phyloP scores from a whole-genome alignment of 2,329 filamentous ascomycete genomes.

The Xylariaceae sp. region DNA sequence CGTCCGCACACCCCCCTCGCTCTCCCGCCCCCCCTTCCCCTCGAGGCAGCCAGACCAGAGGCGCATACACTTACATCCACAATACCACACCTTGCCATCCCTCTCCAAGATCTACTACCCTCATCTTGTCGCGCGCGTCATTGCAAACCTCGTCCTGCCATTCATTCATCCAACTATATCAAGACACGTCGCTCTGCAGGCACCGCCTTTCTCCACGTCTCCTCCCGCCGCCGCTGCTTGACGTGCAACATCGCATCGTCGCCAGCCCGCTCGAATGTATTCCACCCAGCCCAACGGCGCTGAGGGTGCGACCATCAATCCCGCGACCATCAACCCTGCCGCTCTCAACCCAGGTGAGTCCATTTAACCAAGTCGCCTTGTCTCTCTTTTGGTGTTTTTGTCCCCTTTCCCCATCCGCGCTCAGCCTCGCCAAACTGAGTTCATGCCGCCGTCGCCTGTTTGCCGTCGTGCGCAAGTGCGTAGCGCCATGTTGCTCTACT shows the following conservation, averaged over 20 bases:
- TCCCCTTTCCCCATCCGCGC: not conserved
- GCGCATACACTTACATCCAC: slow-evolving; percentile 9
- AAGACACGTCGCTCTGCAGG: slow-evolving; percentile 58
- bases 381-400: not conserved
- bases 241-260: slow-evolving; percentile 38
- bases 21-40: not conserved
- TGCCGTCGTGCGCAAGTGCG: slow-evolving; percentile 15
- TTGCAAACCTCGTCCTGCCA: slow-evolving; percentile 23
- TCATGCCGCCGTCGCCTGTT: slow-evolving; percentile 2
- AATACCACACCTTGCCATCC: slow-evolving; percentile 13
- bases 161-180: slow-evolving; percentile 50
- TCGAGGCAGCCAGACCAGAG: slow-evolving; percentile 5
- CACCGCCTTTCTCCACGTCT: slow-evolving; percentile 36
- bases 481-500: slow-evolving; percentile 15
- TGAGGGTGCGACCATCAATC: slow-evolving; percentile 87
- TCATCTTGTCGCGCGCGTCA: slow-evolving; percentile 35
- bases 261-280: slow-evolving; percentile 50
- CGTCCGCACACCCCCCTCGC: not conserved
- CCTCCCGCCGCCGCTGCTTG: slow-evolving; percentile 27
- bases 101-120: slow-evolving; percentile 29
- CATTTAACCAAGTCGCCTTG: not conserved
- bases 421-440: slow-evolving; percentile 1
- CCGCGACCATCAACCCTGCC: slow-evolving; percentile 72
- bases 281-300: slow-evolving; percentile 67
- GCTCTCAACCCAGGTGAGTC: slow-evolving; percentile 57